Evolutionary conservation across 2,329 filamentous ascomycete species (phyloP), one percentile per base, ranked within the genome.

Genomic region (Neodidymelliopsis sp.): DNA sequence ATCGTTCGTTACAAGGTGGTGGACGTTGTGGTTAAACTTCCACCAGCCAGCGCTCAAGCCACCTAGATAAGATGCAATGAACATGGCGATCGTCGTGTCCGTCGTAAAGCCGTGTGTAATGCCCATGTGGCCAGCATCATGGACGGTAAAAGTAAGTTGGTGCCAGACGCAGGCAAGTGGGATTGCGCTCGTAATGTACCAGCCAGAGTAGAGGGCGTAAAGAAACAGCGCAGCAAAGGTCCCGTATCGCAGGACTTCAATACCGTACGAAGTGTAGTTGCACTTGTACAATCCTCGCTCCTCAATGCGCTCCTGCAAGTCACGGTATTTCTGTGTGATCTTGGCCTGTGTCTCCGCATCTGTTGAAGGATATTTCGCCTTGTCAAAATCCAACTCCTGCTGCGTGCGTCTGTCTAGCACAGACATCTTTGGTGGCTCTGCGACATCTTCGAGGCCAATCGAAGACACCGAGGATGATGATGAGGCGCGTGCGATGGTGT

Each of bases 71-170:
- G 96, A 89, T 42, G 92, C 91, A 64, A 97, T 88, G 57, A 96
- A 76, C 66, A 97, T 96, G 37, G 91, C 93, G 54, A 99, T 90
- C 37, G 88, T 80, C 2, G 88, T 88, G 72, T 99, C 94, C 27
- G 85, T 75, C 38, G 89, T 86, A 70, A 93, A 97, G 69, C 87
- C 81, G 74, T 97, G 93, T 2, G 94, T 99, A 63, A 99, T 96
- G 59, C 90, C 94, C 88, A 97, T 96, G 73, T 99, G 94, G 6
- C 91, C 92, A 39, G 93, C 90, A 78, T 99, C 94, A 73, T 99
- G 94, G 53, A 90, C 94, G 1, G 88, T 87, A 69, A 99, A 99
- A 40, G 93, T 89, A 20, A 97, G 81, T 70, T 97, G 94, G 68
- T 97, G 94, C 93, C 94, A 97, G 66, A 96, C 82, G 54, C 84